Evolutionary conservation across 1,284 basidiomycete genomes (phyloP), one percentile per base, ranked within the genome.

Genomic region (Caloboletus firmus): DNA sequence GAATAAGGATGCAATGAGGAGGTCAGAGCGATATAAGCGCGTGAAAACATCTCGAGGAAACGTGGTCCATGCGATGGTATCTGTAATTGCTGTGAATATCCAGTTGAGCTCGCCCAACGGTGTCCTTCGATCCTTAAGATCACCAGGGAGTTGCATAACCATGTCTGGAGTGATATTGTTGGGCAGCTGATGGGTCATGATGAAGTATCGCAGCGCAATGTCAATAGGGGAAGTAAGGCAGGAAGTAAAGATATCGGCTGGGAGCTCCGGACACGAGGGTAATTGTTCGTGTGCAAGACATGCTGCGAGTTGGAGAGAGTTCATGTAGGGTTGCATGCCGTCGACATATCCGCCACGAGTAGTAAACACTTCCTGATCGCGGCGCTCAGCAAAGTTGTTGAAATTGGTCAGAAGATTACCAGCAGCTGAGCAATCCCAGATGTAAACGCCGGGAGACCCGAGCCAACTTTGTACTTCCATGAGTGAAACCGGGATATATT

Each of bases 71-170:
- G 97, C 97, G 59, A 99, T 98, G 9, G 96, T 98, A 73, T 99
- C 96, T 17, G 96, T 99, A 59, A 99, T 94, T 39, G 96, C 94
- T 2, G 94, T 98, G 74, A 99, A 98, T 63, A 99, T 98, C 96
- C 97, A 99, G 72, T 98, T 98, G 28, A 99, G 84, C 73, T 99
- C 96, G 49, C 96, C 96, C 2, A 99, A 79, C 1, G 96, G 96
- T 4, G 97, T 98, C 24, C 95, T 83, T 32, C 96, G 83, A 67
- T 99, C 96, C 72, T 98, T 98, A 57, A 99, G 81, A 65, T 98
- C 94, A 5, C 97, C 96, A 0, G 96, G 97, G 18, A 99, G 85
- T 67, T 95, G 91, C 82, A 95, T 88, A 36, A 97, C 91, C 87
- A 95, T 93, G 65, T 98, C 95, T 31, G 89, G 81, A 2, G 88